Percentiles rank a stretch among this genome's conserved stretches.
These are phyloP conservation scores for Kockiozyma suomiensis DNA, from an alignment of 805 yeast species.

Conservation along the genomic window DNA sequence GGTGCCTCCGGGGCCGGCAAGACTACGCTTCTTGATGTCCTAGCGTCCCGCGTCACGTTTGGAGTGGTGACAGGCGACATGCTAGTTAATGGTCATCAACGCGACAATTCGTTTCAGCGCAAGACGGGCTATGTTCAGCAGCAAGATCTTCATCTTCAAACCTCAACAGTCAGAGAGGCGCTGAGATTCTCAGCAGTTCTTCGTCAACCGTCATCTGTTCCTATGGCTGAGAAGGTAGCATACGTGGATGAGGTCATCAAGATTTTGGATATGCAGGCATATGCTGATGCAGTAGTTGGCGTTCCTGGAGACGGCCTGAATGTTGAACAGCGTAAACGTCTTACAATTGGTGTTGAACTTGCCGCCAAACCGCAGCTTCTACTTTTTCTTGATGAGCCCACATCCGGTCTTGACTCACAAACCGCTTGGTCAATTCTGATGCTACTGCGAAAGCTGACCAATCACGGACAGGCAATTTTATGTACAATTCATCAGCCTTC, in stretches of 20 bases:
- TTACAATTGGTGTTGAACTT: slow-evolving; percentile 71
- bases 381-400: slow-evolving; percentile 67
- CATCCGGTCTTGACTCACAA: slow-evolving; percentile 68
- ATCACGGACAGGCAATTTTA: slow-evolving; percentile 72
- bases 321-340: slow-evolving; percentile 68
- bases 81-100: slow-evolving; percentile 68
- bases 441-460: slow-evolving; percentile 65
- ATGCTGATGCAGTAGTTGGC: slow-evolving; percentile 80
- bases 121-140: slow-evolving; percentile 82
- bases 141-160: slow-evolving; percentile 72
- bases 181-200: slow-evolving; percentile 69
- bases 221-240: slow-evolving; percentile 59
- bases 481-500: slow-evolving; percentile 83
- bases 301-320: slow-evolving; percentile 72
- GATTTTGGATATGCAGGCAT: slow-evolving; percentile 66
- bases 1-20: slow-evolving; percentile 90
- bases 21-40: slow-evolving; percentile 67
- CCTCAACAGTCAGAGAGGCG: slow-evolving; percentile 75
- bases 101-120: slow-evolving; percentile 71
- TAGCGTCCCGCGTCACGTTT: slow-evolving; percentile 68
- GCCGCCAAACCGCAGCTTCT: slow-evolving; percentile 69
- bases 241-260: slow-evolving; percentile 71
- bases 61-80: slow-evolving; percentile 77
- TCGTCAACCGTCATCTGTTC: slow-evolving; percentile 63
- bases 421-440: slow-evolving; percentile 72